These are phyloP conservation scores for Quercus tomentella DNA, from an alignment of 331 rosid genomes.

Conservation along the genomic window DNA sequence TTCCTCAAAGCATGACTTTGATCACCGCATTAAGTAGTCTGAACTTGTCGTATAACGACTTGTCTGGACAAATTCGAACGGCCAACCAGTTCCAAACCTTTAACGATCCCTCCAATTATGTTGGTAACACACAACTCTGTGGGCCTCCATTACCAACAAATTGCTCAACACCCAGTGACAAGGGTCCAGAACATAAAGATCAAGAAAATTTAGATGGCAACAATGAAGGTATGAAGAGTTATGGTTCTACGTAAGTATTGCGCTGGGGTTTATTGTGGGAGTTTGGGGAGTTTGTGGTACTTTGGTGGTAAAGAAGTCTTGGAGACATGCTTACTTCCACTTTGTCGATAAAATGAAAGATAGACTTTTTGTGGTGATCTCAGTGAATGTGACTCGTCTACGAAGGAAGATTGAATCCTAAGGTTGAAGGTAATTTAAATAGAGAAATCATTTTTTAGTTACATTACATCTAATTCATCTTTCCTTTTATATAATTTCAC, in stretches of 20 bases:
- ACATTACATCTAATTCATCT: too few species aligned
- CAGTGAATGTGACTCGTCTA: background rate
- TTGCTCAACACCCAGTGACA: background rate
- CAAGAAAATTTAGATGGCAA: background rate
- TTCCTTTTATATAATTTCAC: too few species aligned
- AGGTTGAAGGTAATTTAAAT: too few species aligned
- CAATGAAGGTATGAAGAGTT: background rate
- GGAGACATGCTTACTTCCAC: background rate
- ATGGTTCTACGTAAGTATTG: background rate
- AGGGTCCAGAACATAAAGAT: background rate
- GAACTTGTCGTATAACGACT: background rate
- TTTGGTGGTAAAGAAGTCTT: slow-evolving; percentile 5
- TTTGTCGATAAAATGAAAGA: background rate
- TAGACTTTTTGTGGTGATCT: background rate
- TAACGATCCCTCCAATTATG: background rate
- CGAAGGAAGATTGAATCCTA: background rate
- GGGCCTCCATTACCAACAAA: background rate
- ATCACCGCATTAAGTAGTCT: too few species aligned
- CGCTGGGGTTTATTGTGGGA: background rate
- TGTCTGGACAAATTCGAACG: background rate
- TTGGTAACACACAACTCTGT: background rate
- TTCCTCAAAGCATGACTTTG: background rate
- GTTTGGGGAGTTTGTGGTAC: background rate
- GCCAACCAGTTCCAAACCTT: background rate
- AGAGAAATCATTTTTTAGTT: too few species aligned